These are phyloP conservation scores for Monosporascus sp. DNA, from an alignment of 2,329 filamentous ascomycete genomes.

Conservation along the genomic window DNA sequence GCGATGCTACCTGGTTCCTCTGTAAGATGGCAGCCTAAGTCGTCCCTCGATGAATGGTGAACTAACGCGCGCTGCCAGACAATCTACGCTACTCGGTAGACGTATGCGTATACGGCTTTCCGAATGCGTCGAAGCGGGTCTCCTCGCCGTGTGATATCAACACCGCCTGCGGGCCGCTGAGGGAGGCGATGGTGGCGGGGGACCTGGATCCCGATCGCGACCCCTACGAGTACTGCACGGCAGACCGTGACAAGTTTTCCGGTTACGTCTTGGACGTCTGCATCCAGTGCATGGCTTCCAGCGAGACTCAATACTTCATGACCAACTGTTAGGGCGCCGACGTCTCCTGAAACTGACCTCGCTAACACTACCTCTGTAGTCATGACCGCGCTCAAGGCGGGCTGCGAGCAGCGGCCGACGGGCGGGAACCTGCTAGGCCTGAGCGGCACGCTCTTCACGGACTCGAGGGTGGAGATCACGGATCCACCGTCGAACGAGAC, in stretches of 20 bases:
- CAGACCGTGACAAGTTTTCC: slow-evolving; percentile 28
- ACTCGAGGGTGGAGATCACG: slow-evolving; percentile 33
- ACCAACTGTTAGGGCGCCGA: slow-evolving; percentile 40
- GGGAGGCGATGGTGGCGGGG: slow-evolving; percentile 30
- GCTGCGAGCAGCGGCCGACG: slow-evolving; percentile 39
- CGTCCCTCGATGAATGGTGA: not conserved
- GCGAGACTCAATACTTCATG: slow-evolving; percentile 34
- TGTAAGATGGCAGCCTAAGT: slow-evolving; percentile 31
- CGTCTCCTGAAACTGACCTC: slow-evolving; percentile 1
- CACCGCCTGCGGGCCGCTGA: slow-evolving; percentile 35
- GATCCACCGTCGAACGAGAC: slow-evolving; percentile 21
- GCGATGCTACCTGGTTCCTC: slow-evolving; percentile 39
- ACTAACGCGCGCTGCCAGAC: slow-evolving; percentile 31
- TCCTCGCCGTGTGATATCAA: slow-evolving; percentile 39
- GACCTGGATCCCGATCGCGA: slow-evolving; percentile 18
- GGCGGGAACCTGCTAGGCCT: slow-evolving; percentile 34
- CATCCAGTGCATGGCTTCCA: slow-evolving; percentile 37
- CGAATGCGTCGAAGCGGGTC: slow-evolving; percentile 23
- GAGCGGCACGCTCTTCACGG: slow-evolving; percentile 37
- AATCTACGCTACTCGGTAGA: slow-evolving; percentile 44
- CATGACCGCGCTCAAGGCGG: slow-evolving; percentile 40
- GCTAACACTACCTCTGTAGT: slow-evolving; percentile 29
- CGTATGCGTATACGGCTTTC: slow-evolving; percentile 39
- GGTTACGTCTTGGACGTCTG: slow-evolving; percentile 30
- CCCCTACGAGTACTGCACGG: slow-evolving; percentile 37